Base-by-base conservation (phyloP, 2,329 filamentous ascomycete species). In the Ilyonectria mors-panacis region DNA sequence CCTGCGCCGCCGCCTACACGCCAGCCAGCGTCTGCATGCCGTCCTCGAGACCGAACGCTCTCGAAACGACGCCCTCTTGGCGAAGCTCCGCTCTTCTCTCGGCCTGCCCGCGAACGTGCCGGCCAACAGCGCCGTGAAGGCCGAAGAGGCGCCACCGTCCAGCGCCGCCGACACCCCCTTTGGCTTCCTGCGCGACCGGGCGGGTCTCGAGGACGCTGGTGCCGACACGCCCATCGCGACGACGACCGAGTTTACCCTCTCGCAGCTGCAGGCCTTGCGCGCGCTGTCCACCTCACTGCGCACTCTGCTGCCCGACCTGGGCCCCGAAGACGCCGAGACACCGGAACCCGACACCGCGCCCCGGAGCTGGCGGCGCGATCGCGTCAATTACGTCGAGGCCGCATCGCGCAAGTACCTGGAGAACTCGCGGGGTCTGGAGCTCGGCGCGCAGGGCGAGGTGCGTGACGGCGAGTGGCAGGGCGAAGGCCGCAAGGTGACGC, bases 321-420 rank as follows among this genome's bases (percentile, higher is more conserved):
- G 70, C 50, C 56, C 67, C 13, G 68, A 71, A 1, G 76, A 80
- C 4, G 77, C 79, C 30, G 79, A 79, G 68, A 76, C 47, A 68
- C 73, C 69, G 7, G 76, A 79, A 10, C 78, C 79, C 6, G 76
- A 76, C 17, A 76, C 78, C n/a, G 80, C 67, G 19, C 76, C 84
- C 59, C 85, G 86, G 76, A 87, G 86, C 51, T 93, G 90, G 83
- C 87, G 91, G 44, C 87, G 90, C 59, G 91, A 96, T 78, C 86
- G 95, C 67, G 86, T 92, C 63, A 88, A 92, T 71, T 98, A 98
- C 78, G 91, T 98, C 55, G 95, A 98, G 81, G 87, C 88, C 60
- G 91, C 94, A 75, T 93, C 93, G 57, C 85, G 89, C 72, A 87
- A 92, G 66, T 93, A 97, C 78, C 83, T 98, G 45, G 93, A 97